Conservation (phyloP, 2,329 filamentous ascomycete genomes). For the Didymella lethalis region DNA sequence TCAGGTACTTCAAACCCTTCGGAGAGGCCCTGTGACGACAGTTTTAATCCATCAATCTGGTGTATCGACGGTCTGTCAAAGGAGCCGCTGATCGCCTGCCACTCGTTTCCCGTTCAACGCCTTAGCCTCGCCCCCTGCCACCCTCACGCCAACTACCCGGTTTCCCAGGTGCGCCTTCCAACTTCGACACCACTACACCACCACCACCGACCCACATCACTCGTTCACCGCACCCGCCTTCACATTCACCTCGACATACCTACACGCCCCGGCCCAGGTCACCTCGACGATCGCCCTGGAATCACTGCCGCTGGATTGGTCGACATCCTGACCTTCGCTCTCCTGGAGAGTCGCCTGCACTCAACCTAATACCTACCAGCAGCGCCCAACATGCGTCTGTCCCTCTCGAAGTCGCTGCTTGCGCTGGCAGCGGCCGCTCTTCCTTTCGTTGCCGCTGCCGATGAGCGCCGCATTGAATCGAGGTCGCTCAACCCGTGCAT, state of each 20-base stretch:
- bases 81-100: constrained; percentile 41
- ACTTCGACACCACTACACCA: constrained; percentile 26
- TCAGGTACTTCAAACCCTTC: constrained; percentile 34
- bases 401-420: constrained; percentile 44
- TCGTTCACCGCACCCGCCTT: constrained; percentile 36
- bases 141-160: constrained; percentile 41
- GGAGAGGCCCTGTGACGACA: constrained; percentile 28
- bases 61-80: constrained; percentile 29
- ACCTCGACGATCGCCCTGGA: constrained; percentile 23
- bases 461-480: constrained; percentile 73
- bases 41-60: constrained; percentile 24
- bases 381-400: constrained; percentile 45
- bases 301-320: constrained; percentile 48
- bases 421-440: constrained; percentile 49
- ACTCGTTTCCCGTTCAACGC: constrained; percentile 38
- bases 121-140: constrained; percentile 34
- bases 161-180: constrained; percentile 40
- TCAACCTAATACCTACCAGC: constrained; percentile 25
- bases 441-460: constrained; percentile 65
- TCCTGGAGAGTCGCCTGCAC: constrained; percentile 31
- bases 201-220: constrained; percentile 25
- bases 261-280: constrained; percentile 10
- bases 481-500: constrained; percentile 87
- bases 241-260: constrained; percentile 16
- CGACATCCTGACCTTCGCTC: constrained; percentile 36